Evolutionary conservation across 2,329 filamentous ascomycete genomes (phyloP).

Genomic region (Herpotrichia juniperi): DNA sequence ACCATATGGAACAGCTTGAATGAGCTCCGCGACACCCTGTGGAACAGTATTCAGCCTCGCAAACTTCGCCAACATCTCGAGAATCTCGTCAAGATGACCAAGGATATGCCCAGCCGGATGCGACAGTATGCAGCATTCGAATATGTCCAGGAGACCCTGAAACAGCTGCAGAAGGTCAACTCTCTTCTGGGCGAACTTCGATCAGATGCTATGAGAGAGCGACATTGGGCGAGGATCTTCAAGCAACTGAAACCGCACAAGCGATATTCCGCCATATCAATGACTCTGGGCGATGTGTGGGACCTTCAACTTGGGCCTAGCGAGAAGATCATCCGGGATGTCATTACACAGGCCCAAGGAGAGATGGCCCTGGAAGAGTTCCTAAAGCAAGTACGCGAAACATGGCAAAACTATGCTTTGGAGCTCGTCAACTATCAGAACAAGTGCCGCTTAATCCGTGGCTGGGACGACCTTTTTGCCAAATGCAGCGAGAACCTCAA

Average conservation of each 20-base stretch:
- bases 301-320: conserved; percentile 89
- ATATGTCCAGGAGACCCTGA: conserved; percentile 90
- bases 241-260: conserved; percentile 92
- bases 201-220: conserved; percentile 92
- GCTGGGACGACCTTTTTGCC: conserved; percentile 97
- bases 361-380: conserved; percentile 99
- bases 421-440: conserved; percentile 97
- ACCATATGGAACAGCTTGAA: conserved; percentile 97
- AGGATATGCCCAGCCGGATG: conserved; percentile 99
- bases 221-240: conserved; percentile 98
- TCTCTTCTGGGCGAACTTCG: conserved; percentile 86
- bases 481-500: conserved; percentile 99
- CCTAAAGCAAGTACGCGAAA: conserved; percentile 92
- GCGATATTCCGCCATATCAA: conserved; percentile 89
- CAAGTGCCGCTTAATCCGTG: conserved; percentile 95
- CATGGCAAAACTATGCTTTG: conserved; percentile 92
- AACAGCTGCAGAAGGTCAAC: conserved; percentile 90
- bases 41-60: conserved; percentile 93
- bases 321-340: conserved; percentile 86
- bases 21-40: conserved; percentile 88
- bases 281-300: conserved; percentile 99
- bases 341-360: conserved; percentile 93
- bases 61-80: conserved; percentile 92
- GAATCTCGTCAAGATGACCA: conserved; percentile 93
- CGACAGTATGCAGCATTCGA: conserved; percentile 99